Conservation (phyloP, 441 rosid species). For the Populus hybrid region DNA sequence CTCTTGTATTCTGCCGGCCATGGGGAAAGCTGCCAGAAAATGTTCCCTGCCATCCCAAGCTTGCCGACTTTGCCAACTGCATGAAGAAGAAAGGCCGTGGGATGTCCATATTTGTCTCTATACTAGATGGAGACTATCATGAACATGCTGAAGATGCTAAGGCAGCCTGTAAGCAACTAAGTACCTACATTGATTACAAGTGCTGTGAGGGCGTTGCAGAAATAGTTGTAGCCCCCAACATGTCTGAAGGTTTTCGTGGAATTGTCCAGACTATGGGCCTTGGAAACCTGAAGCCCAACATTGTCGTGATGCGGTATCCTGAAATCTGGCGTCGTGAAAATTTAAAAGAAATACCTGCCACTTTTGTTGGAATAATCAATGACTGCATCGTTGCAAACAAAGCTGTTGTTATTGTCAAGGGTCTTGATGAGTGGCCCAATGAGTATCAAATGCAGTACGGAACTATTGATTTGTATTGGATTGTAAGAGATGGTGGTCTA, state of each 20-base stretch:
- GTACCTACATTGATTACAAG: conserved; percentile 86
- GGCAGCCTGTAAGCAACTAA: conserved; percentile 81
- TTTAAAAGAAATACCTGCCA: conserved; percentile 83
- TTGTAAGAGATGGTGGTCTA: conserved; percentile 95
- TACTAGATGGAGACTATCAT: conserved; percentile 91
- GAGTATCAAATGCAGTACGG: conserved; percentile 97
- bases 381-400: conserved; percentile 98
- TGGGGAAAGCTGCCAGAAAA: conserved; percentile 99
- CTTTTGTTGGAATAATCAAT: conserved; percentile 88
- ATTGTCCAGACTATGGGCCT: conserved; percentile 98
- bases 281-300: conserved; percentile 96
- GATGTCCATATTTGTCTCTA: conserved; percentile 92
- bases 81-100: conserved; percentile 99
- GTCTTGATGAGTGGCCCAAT: conserved; percentile 99
- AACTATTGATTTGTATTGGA: conserved; percentile 97
- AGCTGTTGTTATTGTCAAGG: conserved; percentile 97
- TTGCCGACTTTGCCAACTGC: conserved; percentile 98
- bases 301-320: conserved; percentile 96
- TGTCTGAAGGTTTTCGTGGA: conserved; percentile 97
- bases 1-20: conserved; percentile 95
- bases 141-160: conserved; percentile 97
- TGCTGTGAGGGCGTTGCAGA: conserved; percentile 98
- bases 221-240: conserved; percentile 96
- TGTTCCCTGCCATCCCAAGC: conserved; percentile 98
- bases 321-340: conserved; percentile 99